A percentile compares a stretch with the other conserved stretches of the same genome.
phyloP scores from a whole-genome alignment of 768 basidiomycete species.

The Hygrocybe coccinea region DNA sequence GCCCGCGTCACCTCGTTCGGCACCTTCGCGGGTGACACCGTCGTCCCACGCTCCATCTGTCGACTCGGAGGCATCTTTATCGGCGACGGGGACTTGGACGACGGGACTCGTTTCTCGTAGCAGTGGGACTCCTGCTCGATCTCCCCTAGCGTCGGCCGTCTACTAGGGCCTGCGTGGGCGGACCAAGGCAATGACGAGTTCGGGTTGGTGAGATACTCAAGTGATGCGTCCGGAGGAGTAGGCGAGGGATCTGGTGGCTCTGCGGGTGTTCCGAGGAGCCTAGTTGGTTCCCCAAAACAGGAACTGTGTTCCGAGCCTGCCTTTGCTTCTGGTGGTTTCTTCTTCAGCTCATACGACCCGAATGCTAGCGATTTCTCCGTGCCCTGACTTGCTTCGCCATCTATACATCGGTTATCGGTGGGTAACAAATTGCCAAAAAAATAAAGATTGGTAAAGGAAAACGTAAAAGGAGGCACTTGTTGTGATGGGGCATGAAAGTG shows the following conservation, averaged over 20 bases:
- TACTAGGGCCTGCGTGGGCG: background rate
- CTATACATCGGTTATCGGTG: too few species aligned
- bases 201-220: background rate
- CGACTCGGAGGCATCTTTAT: slow-evolving; percentile 38
- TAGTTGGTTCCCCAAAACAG: background rate
- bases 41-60: background rate
- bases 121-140: slow-evolving; percentile 22
- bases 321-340: background rate
- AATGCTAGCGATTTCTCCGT: background rate
- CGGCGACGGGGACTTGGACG: slow-evolving; percentile 54
- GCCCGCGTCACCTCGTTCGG: slow-evolving; percentile 49
- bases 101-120: slow-evolving; percentile 44
- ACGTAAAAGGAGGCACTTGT: too few species aligned
- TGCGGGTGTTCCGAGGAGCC: background rate
- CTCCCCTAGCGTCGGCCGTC: slow-evolving; percentile 16
- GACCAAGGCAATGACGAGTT: background rate
- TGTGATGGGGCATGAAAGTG: too few species aligned
- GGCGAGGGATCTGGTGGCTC: background rate
- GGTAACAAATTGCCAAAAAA: too few species aligned
- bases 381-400: background rate
- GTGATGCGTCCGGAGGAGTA: background rate
- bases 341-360: background rate
- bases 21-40: slow-evolving; percentile 42
- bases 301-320: background rate
- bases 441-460: too few species aligned